These are phyloP conservation scores for Calonectria hongkongensis DNA, from an alignment of 2,329 filamentous ascomycete genomes.

Conservation along the genomic window DNA sequence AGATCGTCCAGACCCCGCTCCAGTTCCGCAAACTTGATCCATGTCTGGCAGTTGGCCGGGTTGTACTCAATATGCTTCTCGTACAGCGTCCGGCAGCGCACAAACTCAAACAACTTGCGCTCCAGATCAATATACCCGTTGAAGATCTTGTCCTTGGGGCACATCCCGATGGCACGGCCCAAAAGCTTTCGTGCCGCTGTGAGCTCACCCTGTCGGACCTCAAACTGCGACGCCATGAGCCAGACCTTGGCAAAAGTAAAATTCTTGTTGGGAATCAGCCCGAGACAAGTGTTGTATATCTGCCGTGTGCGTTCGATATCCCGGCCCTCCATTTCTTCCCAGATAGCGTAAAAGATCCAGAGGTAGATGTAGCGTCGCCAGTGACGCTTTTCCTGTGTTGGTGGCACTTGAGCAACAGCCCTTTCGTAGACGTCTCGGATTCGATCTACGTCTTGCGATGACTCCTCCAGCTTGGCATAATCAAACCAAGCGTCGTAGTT, in stretches of 20 bases:
- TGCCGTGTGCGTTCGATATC: conserved; percentile 87
- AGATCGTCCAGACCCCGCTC: conserved; percentile 94
- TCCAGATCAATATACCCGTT: conserved; percentile 95
- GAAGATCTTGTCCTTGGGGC: conserved; percentile 96
- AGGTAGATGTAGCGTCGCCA: conserved; percentile 98
- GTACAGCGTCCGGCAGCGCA: conserved; percentile 91
- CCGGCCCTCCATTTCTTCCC: conserved; percentile 91
- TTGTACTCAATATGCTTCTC: conserved; percentile 97
- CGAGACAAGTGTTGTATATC: conserved; percentile 92
- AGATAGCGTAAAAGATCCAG: conserved; percentile 97
- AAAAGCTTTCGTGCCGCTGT: conserved; percentile 89
- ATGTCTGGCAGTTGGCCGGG: conserved; percentile 90
- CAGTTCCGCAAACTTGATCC: conserved; percentile 97
- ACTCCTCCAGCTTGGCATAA: conserved; percentile 92
- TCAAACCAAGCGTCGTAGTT: conserved; percentile 99
- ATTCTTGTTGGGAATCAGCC: conserved; percentile 93
- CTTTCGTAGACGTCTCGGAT: conserved; percentile 96
- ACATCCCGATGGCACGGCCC: conserved; percentile 93
- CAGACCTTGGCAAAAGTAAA: conserved; percentile 99
- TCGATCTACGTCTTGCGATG: conserved; percentile 85
- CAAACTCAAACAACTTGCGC: conserved; percentile 94
- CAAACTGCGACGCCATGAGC: conserved; percentile 94
- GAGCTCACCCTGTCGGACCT: conserved; percentile 90
- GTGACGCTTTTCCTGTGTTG: conserved; percentile 96
- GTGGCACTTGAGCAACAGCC: conserved; percentile 95